phyloP scores from a whole-genome alignment of 805 yeast genomes.

The Ascoidea asiatica region DNA sequence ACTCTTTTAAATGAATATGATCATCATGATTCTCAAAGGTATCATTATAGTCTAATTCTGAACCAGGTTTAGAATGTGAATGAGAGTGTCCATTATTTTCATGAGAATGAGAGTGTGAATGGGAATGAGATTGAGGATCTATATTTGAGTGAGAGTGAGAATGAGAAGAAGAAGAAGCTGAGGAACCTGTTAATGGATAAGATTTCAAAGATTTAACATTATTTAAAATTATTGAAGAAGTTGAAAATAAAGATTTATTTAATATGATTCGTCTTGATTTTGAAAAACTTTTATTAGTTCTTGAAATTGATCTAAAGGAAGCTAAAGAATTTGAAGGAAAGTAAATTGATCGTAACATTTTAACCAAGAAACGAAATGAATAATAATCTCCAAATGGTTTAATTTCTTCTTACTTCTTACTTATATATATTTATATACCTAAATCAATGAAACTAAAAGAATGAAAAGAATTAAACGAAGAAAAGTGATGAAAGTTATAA shows the following conservation, averaged over 20 bases:
- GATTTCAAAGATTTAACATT: neutral
- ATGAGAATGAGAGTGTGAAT: conserved; percentile 19
- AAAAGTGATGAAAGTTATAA: too few relatives aligned
- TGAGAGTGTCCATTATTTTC: conserved; percentile 11
- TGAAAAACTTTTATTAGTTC: conserved; percentile 8
- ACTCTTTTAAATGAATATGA: conserved; percentile 26
- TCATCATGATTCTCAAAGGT: too few relatives aligned
- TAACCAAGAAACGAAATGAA: too few relatives aligned
- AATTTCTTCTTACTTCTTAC: too few relatives aligned
- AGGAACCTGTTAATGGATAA: neutral
- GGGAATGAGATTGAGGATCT: conserved; percentile 9
- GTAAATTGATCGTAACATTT: too few relatives aligned
- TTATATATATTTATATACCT: too few relatives aligned
- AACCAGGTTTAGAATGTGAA: conserved; percentile 8
- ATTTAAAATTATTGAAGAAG: neutral
- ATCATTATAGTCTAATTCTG: neutral
- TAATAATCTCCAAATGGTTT: too few relatives aligned
- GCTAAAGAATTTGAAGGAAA: too few relatives aligned
- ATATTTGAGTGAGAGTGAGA: neutral
- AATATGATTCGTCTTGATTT: too few relatives aligned
- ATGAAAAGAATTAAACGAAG: too few relatives aligned
- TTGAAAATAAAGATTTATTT: neutral
- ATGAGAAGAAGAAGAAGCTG: neutral
- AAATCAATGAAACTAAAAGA: too few relatives aligned
- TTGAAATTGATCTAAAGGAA: neutral